Evolutionary conservation across 2,329 filamentous ascomycete species (phyloP), one percentile per base, ranked within the genome.

Genomic region (Pestalotiopsis sp.): DNA sequence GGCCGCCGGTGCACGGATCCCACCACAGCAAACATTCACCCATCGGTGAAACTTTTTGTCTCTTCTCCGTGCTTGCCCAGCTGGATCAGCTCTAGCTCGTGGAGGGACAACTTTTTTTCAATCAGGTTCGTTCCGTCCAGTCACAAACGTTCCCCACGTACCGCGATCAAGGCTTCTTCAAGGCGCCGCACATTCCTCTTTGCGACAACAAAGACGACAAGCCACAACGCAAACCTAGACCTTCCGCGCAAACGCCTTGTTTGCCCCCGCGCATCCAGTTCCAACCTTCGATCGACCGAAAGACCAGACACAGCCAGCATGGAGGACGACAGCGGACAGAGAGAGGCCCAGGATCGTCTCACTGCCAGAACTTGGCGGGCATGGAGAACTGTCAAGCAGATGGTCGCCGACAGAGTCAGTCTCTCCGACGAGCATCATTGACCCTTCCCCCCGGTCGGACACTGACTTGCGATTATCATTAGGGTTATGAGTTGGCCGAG

Each of bases 401-500:
- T 99, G 95, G 92, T 96, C 75, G 86, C 89, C 71, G 96, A 98
- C 81, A 72, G 58, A 20, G 66, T 64, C 13, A 59, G n/a, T 65
- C 9, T 14, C 57, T 17, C 39, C 12, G 25, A 23, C 38, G 23
- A 38, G 38, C 38, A 38, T 52, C 14, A 4, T 20, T 2, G n/a
- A 2, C 17, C 31, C 20, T 13, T 39, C 4, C 12, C 14, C 14
- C 14, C 20, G 9, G 27, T 4, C 38, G 13, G 7, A 67, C 20
- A 71, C 72, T 78, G 63, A 75, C 74, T 69, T 68, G 72, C 66
- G 65, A 65, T 20, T 36, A 9, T 36, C 31, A 36, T 36, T 80
- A 98, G 95, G 96, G 97, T 76, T 99, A 99, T 83, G 92, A 97
- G 78, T 87, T 99, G 57, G 88, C 93, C 49, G 93, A 98, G 73